Percentiles rank a stretch among this genome's conserved stretches.
These are phyloP conservation scores for Juglanconis oblonga DNA, from an alignment of 2,329 filamentous ascomycete species.

Conservation along the genomic window DNA sequence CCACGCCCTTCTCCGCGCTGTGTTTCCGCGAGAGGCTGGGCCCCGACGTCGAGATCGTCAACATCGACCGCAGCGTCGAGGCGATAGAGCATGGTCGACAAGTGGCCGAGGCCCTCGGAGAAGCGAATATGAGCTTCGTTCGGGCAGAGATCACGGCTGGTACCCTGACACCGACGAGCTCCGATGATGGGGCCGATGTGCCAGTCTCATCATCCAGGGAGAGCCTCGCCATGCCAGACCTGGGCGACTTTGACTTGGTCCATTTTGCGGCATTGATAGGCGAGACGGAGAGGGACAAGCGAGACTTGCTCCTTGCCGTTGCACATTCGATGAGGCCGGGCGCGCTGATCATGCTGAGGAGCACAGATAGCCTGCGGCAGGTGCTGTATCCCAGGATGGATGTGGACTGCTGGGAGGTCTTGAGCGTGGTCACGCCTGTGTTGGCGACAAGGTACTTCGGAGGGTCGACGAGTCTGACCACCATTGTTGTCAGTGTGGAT, in stretches of 20 bases:
- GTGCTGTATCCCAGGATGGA: slow-evolving; percentile 11
- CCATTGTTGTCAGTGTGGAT: slow-evolving; percentile 11
- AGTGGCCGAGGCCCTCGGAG: slow-evolving; percentile 1
- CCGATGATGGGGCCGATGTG: background rate
- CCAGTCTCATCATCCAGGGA: background rate
- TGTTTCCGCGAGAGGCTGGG: slow-evolving; percentile 12
- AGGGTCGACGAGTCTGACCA: slow-evolving; percentile 7
- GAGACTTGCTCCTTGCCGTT: slow-evolving; percentile 6
- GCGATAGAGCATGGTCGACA: slow-evolving; percentile 5
- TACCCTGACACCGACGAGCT: background rate
- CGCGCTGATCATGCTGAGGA: slow-evolving; percentile 7
- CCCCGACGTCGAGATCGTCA: slow-evolving; percentile 2
- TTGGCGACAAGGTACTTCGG: slow-evolving; percentile 10
- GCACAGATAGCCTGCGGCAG: slow-evolving; percentile 10
- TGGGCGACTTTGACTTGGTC: slow-evolving; percentile 7
- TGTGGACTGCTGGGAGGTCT: slow-evolving; percentile 6
- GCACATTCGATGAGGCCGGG: slow-evolving; percentile 5
- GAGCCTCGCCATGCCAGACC: background rate
- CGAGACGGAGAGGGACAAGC: slow-evolving; percentile 11
- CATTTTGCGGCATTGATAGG: slow-evolving; percentile 10
- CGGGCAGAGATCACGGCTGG: slow-evolving; percentile 1
- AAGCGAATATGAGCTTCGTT: slow-evolving; percentile 6
- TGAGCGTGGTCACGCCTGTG: slow-evolving; percentile 6
- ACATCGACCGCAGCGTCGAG: slow-evolving; percentile 11
- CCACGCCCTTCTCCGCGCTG: slow-evolving; percentile 8